phyloP scores from a whole-genome alignment of 495 filamentous ascomycete species.

The Ramalina peruviana region DNA sequence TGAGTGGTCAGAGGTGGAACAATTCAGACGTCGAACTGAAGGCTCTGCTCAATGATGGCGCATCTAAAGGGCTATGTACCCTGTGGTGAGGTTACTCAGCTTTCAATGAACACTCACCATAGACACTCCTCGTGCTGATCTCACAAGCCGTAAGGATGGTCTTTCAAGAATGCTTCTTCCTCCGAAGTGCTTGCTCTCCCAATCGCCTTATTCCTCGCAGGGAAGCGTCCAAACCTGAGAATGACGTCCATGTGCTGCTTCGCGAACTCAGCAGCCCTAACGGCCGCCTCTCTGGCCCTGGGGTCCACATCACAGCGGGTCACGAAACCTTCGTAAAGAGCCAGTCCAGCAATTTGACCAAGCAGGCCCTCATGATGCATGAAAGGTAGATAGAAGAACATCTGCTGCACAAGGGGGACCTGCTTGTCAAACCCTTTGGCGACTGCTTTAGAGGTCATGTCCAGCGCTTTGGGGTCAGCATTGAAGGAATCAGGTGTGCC shows the following conservation, averaged over 20 bases:
- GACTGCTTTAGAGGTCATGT: constrained; percentile 17
- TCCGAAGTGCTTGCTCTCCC: constrained; percentile 15
- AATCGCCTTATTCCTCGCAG: constrained; percentile 11
- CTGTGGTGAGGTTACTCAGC: no score
- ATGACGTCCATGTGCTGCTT: constrained; percentile 19
- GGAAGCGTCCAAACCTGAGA: constrained; percentile 13
- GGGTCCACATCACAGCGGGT: constrained; percentile 13
- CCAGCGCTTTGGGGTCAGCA: constrained; percentile 21
- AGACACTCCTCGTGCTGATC: neutral
- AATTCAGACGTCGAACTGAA: no score
- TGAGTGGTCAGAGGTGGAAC: no score
- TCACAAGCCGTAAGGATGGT: constrained; percentile 14
- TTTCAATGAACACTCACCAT: no score
- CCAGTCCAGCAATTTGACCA: constrained; percentile 19
- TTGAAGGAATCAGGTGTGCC: constrained; percentile 18
- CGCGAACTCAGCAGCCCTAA: constrained; percentile 12
- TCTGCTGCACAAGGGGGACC: constrained; percentile 14
- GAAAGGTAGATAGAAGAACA: constrained; percentile 25
- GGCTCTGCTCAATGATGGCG: no score
- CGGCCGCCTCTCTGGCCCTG: constrained; percentile 9
- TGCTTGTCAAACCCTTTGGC: constrained; percentile 20
- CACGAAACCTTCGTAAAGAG: constrained; percentile 18
- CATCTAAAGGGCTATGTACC: no score
- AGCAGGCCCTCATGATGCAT: constrained; percentile 23
- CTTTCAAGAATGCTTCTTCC: constrained; percentile 15